Percentiles rank a stretch among this genome's conserved stretches.
phyloP scores from a whole-genome alignment of 352 stramenopile genomes.

The Vaucheria bursata region DNA sequence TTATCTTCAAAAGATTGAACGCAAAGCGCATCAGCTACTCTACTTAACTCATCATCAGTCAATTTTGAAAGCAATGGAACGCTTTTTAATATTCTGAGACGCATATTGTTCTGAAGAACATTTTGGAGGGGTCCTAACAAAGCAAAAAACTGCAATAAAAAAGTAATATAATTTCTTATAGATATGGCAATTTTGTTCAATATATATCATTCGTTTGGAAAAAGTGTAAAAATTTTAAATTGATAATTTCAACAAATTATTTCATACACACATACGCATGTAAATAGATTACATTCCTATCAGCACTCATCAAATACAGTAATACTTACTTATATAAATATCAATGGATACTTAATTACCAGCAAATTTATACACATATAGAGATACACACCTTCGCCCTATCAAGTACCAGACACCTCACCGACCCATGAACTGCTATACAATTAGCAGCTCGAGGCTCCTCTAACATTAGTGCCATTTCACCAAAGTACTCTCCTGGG shows the following conservation, averaged over 20 bases:
- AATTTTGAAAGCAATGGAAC: conserved; percentile 77
- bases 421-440: conserved; percentile 49
- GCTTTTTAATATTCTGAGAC: conserved; percentile 77
- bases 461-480: conserved; percentile 56
- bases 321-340: too few relatives aligned
- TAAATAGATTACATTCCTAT: too few relatives aligned
- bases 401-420: conserved; percentile 76
- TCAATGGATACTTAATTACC: too few relatives aligned
- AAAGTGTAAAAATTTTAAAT: too few relatives aligned
- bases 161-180: not conserved
- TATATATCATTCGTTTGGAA: too few relatives aligned
- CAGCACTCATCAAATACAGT: too few relatives aligned
- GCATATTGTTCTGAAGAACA: conserved; percentile 81
- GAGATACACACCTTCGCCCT: conserved; percentile 57
- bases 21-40: conserved; percentile 58
- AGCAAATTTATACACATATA: too few relatives aligned
- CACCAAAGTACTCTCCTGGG: conserved; percentile 52
- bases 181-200: too few relatives aligned
- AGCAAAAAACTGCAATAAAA: conserved; percentile 57
- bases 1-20: conserved; percentile 64
- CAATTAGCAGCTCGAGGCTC: conserved; percentile 54
- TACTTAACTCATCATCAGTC: conserved; percentile 70
- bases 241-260: too few relatives aligned
- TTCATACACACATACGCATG: too few relatives aligned
- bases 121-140: conserved; percentile 78